phyloP scores from a whole-genome alignment of 495 filamentous ascomycete genomes.

The Massariosphaeria phaeospora region DNA sequence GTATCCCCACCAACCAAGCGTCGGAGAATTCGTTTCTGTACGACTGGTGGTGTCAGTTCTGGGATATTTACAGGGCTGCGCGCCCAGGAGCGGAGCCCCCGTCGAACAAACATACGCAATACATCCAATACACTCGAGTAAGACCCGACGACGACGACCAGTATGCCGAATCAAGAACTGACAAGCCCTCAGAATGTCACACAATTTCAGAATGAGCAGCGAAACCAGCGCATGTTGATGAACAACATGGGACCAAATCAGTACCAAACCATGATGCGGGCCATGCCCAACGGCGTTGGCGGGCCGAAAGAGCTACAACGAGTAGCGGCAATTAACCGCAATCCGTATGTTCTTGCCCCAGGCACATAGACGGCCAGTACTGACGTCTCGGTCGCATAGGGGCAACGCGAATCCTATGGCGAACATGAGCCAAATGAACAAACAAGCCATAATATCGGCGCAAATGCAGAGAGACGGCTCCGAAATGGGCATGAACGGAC shows the following conservation, averaged over 20 bases:
- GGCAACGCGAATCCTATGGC: constrained; percentile 54
- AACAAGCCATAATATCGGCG: constrained; percentile 56
- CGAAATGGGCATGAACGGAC: constrained; percentile 78
- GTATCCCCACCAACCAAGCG: constrained; percentile 53
- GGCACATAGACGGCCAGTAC: not conserved
- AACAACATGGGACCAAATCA: constrained; percentile 50
- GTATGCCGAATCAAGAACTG: constrained; percentile 6
- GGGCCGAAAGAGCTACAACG: constrained; percentile 59
- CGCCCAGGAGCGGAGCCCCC: constrained; percentile 51
- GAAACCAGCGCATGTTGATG: constrained; percentile 63
- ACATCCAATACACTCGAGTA: constrained; percentile 80
- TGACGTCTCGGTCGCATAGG: constrained; percentile 43
- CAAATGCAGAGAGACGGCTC: constrained; percentile 83
- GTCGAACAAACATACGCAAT: constrained; percentile 52
- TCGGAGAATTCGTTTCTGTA: constrained; percentile 73
- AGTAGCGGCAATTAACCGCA: constrained; percentile 68
- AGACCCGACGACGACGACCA: constrained; percentile 6
- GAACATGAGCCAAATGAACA: constrained; percentile 60
- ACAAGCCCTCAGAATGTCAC: constrained; percentile 55
- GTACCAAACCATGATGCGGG: constrained; percentile 54
- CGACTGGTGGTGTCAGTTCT: constrained; percentile 96
- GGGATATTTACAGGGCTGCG: constrained; percentile 84
- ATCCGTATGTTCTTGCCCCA: constrained; percentile 50
- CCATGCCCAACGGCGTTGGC: constrained; percentile 46
- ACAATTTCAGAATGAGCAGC: constrained; percentile 49